Conservation (phyloP, 1,284 basidiomycete genomes). For the Rhodotorula sp. region DNA sequence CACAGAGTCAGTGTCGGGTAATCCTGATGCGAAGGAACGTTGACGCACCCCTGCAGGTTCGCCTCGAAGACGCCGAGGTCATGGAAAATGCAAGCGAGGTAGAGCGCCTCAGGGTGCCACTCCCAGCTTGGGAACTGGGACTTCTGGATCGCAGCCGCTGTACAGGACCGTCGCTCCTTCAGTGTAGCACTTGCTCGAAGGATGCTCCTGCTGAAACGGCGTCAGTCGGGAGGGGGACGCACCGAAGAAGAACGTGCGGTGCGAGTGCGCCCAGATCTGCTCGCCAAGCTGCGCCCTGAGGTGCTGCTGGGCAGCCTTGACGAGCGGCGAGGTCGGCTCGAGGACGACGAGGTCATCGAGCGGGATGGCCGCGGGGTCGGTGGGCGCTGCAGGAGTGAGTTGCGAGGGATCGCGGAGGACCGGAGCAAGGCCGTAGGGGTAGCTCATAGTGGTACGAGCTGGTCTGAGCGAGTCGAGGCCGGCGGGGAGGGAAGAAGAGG, state of each 20-base stretch:
- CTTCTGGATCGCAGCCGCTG: constrained; percentile 25
- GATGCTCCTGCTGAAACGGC: too few relatives aligned
- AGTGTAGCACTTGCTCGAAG: too few relatives aligned
- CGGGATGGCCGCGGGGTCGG: background rate
- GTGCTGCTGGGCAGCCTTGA: constrained; percentile 48
- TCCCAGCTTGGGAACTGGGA: constrained; percentile 15
- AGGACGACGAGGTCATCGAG: background rate
- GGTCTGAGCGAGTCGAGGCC: background rate
- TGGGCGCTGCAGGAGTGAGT: background rate
- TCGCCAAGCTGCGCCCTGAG: constrained; percentile 58
- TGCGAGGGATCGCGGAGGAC: constrained; percentile 10
- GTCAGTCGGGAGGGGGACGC: too few relatives aligned
- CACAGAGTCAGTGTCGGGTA: background rate
- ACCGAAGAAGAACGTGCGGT: constrained; percentile 55
- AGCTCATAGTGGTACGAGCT: background rate
- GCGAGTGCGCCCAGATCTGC: constrained; percentile 59
- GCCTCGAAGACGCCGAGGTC: constrained; percentile 56
- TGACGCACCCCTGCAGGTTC: constrained; percentile 15
- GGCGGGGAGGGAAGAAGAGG: background rate
- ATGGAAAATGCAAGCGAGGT: constrained; percentile 60
- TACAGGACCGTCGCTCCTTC: too few relatives aligned
- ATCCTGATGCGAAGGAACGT: background rate
- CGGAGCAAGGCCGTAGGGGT: constrained; percentile 10
- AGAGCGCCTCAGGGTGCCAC: constrained; percentile 56
- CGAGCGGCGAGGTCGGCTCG: background rate